These are phyloP conservation scores for Yamadazyma phyllophila DNA, from an alignment of 805 yeast genomes.

Conservation along the genomic window DNA sequence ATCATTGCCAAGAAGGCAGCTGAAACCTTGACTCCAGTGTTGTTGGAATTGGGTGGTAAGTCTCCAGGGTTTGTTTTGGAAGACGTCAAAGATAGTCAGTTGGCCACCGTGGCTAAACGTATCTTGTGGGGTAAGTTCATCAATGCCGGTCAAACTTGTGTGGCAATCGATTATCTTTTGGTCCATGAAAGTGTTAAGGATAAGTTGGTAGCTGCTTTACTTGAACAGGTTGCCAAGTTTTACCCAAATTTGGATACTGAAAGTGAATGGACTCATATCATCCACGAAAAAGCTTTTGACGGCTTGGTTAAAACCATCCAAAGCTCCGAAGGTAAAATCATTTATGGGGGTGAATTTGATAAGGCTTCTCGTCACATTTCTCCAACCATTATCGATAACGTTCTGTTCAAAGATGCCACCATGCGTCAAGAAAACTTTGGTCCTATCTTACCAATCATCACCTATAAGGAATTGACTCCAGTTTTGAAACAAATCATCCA, in stretches of 20 bases:
- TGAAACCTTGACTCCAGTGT: slow-evolving; percentile 74
- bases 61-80: slow-evolving; percentile 75
- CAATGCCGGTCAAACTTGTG: slow-evolving; percentile 90
- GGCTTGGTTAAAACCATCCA: slow-evolving; percentile 45
- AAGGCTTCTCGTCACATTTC: slow-evolving; percentile 48
- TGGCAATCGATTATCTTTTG: slow-evolving; percentile 79
- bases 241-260: slow-evolving; percentile 38
- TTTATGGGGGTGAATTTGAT: slow-evolving; percentile 46
- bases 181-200: slow-evolving; percentile 60
- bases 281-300: slow-evolving; percentile 52
- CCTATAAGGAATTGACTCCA: slow-evolving; percentile 44
- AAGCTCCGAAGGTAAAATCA: slow-evolving; percentile 50
- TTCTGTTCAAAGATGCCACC: slow-evolving; percentile 61
- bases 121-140: slow-evolving; percentile 73
- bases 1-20: slow-evolving; percentile 80
- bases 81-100: slow-evolving; percentile 41
- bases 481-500: slow-evolving; percentile 44
- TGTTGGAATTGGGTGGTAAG: slow-evolving; percentile 90
- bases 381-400: slow-evolving; percentile 72
- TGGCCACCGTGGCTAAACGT: slow-evolving; percentile 52
- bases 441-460: slow-evolving; percentile 76
- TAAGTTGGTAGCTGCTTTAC: slow-evolving; percentile 44
- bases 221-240: slow-evolving; percentile 40
- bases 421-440: slow-evolving; percentile 83
- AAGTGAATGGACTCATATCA: slow-evolving; percentile 53